phyloP scores from a whole-genome alignment of 208 protist species.

The Crithidia thermophila region DNA sequence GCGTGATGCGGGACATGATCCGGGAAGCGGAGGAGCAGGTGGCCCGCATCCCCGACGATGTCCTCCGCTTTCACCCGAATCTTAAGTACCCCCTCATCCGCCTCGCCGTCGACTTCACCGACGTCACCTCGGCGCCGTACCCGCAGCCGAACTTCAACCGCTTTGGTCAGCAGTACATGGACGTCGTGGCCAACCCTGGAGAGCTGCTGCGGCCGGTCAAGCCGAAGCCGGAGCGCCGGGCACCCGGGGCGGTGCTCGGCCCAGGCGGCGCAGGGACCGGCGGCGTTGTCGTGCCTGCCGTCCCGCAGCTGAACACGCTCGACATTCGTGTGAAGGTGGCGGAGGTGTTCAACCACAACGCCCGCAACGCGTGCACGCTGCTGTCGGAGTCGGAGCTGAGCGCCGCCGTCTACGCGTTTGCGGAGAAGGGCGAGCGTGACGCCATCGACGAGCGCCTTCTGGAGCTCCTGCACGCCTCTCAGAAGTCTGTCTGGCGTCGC shows the following conservation, averaged over 20 bases:
- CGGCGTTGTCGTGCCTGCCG: slow-evolving; percentile 41
- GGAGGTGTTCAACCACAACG: slow-evolving; percentile 84
- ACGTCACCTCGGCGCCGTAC: slow-evolving; percentile 71
- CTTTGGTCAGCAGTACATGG: slow-evolving; percentile 92
- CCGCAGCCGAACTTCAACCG: slow-evolving; percentile 87
- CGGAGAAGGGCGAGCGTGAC: slow-evolving; percentile 83
- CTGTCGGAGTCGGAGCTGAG: slow-evolving; percentile 84
- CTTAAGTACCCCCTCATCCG: slow-evolving; percentile 87
- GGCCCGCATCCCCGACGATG: slow-evolving; percentile 70
- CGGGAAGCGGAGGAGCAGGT: slow-evolving; percentile 76
- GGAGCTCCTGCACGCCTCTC: slow-evolving; percentile 69
- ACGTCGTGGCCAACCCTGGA: slow-evolving; percentile 84
- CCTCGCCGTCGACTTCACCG: slow-evolving; percentile 81
- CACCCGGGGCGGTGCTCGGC: slow-evolving; percentile 1
- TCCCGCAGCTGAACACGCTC: slow-evolving; percentile 55
- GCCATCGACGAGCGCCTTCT: slow-evolving; percentile 85
- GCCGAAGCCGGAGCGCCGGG: slow-evolving; percentile 47
- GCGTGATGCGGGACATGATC: slow-evolving; percentile 82
- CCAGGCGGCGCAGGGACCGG: slow-evolving; percentile 3
- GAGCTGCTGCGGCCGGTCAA: slow-evolving; percentile 78
- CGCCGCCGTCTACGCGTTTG: slow-evolving; percentile 90
- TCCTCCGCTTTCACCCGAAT: slow-evolving; percentile 78
- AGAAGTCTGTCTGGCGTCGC: slow-evolving; percentile 73
- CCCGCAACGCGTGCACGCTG: slow-evolving; percentile 72
- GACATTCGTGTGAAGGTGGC: slow-evolving; percentile 90